Base-by-base conservation (phyloP, 2,329 filamentous ascomycete species). In the Aspergillus thermomutatus region DNA sequence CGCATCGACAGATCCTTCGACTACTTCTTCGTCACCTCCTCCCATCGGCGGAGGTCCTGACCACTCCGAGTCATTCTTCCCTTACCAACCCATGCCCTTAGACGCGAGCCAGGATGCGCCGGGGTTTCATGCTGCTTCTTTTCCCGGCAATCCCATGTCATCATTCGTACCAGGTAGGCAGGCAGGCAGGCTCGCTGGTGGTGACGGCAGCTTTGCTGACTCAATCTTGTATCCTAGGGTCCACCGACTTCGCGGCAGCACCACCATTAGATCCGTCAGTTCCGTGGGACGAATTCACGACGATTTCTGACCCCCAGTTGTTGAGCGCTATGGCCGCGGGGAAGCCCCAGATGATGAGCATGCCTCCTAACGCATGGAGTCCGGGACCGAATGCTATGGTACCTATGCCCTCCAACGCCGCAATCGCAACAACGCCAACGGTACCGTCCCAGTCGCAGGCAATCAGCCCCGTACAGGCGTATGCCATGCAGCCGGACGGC, bases 21-120 rank as follows among this genome's bases (percentile, higher is more conserved):
- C 75, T 9, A 74, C 80, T 7, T 81, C 81, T 3, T 81, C 82
- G 10, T 81, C 82, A 23, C 70, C 74, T n/a, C 68, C 71, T 6
- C 68, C 65, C 6, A 52, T 60, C 28, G 68, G 64, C 25, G 56
- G 68, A 28, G 63, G 67, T 17, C 54, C 66, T 8, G 73, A 76
- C 5, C 69, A 72, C 23, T 60, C 65, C 8, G 74, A 77, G 49
- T 63, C 69, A 2, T 75, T 70, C 53, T 76, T 72, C 50, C 64
- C 68, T 27, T 77, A 76, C 50, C 66, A 66, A 31, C 60, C 69
- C 37, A 69, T 76, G 49, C 62, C 73, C 10, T 62, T 76, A 54
- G 71, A 63, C 51, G 60, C 74, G 14, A 63, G 60, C 27, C 69
- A 64, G 48, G 74, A 77, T 21, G 70, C 75, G 56, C 47, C 71